These are phyloP conservation scores for Astragalus membranaceus DNA, from an alignment of 306 rosid species.

Conservation along the genomic window DNA sequence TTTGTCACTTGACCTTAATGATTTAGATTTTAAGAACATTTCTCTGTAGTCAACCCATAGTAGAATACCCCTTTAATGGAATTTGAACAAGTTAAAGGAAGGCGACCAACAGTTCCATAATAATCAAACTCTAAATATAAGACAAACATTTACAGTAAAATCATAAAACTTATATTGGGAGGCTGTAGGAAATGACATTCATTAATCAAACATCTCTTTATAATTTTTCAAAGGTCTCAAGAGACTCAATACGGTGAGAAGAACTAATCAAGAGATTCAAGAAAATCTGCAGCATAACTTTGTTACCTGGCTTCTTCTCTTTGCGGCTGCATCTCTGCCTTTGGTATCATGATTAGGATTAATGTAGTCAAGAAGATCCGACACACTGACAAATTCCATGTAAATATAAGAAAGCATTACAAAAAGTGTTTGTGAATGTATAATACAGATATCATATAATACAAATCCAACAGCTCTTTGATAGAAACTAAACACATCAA, in stretches of 20 bases:
- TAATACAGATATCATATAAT: neutral
- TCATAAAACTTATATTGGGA: neutral
- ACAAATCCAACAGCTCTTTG: neutral
- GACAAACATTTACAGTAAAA: neutral
- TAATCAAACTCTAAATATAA: neutral
- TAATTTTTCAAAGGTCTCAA: neutral
- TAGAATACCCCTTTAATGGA: neutral
- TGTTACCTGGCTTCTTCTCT: constrained; percentile 66
- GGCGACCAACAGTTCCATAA: neutral
- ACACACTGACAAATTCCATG: constrained; percentile 59
- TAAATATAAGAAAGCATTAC: constrained; percentile 7
- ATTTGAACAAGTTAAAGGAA: constrained; percentile 10
- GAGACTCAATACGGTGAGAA: constrained; percentile 7
- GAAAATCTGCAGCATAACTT: constrained; percentile 39
- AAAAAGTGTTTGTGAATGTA: neutral
- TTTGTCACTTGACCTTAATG: neutral
- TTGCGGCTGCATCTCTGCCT: constrained; percentile 64
- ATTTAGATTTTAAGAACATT: neutral
- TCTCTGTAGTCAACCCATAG: neutral
- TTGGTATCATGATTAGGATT: constrained; percentile 70
- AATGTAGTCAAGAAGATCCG: constrained; percentile 96
- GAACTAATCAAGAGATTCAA: neutral
- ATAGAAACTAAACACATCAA: neutral
- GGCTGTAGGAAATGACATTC: neutral
- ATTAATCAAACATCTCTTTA: neutral